Base-by-base conservation (phyloP, 768 basidiomycete genomes). In the Clathrus columnatus region DNA sequence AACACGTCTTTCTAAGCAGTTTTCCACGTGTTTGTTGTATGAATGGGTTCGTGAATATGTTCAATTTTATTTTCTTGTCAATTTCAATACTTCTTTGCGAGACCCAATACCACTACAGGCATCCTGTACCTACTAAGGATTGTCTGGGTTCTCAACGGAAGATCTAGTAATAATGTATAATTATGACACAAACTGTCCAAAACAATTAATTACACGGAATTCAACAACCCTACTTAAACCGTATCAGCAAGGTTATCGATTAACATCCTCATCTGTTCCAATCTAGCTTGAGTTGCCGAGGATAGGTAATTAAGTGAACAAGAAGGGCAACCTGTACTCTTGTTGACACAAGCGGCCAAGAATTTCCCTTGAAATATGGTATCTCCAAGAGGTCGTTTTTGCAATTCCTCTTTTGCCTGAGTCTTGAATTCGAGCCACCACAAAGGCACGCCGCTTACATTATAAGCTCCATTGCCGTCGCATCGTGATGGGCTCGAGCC, bases 401-500 rank as follows among this genome's bases (percentile, higher is more conserved):
- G 67, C 54, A 88, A 67, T 63, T 87, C 86, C 63, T 76, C 75
- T 61, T 63, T 76, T 32, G 84, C 85, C 55, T 70, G 63, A 63
- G 64, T 74, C 64, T 78, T 75, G 61, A 79, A 89, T 58, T 79
- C 78, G 20, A 64, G 63, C 85, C 85, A 88, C 86, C 85, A 87
- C 65, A 75, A 76, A 20, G 87, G 86, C 5, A 74, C 72, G 5
- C 71, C 70, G 14, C 7, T 23, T 21, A 44, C n/a, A 16, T 32
- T 32, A 32, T 7, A 32, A 7, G 59, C 2, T 14, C 29, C 44
- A 27, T 26, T 28, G 4, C 50, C 57, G 11, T 27, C 44, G 14
- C 57, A 51, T 7, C 21, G 26, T 1, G 57, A 51, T 16, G 57
- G 57, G 16, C 18, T 28, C 3, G 45, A 44, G 8, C 29, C 28